phyloP scores from a whole-genome alignment of 1,139 yeast genomes.

The Candida sp. region DNA sequence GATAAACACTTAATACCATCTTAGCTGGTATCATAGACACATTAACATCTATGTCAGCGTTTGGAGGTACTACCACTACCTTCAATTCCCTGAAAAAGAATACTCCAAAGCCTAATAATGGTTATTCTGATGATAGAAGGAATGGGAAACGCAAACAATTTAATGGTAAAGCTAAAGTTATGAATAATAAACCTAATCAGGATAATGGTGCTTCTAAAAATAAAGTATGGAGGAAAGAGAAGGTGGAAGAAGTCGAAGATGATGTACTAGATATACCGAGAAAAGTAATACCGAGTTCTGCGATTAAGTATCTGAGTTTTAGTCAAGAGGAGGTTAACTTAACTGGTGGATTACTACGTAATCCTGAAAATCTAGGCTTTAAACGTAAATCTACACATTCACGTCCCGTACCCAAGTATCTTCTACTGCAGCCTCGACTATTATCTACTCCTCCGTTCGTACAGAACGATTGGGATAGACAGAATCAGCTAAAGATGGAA shows the following conservation, averaged over 20 bases:
- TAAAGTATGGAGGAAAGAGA: constrained; percentile 1
- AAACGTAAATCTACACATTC: constrained; percentile 9
- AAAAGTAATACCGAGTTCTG: constrained; percentile 19
- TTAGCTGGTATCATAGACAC: too few relatives aligned
- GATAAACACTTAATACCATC: too few relatives aligned
- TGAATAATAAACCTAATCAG: constrained; percentile 6
- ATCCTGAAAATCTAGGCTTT: constrained; percentile 32
- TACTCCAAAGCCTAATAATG: constrained; percentile 4
- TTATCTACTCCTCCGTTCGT: constrained; percentile 31
- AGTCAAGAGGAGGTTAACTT: constrained; percentile 16
- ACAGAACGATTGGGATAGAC: constrained; percentile 39
- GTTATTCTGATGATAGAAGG: constrained; percentile 17
- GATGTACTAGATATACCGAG: constrained; percentile 17
- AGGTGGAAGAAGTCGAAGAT: constrained; percentile 1
- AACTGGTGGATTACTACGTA: constrained; percentile 26
- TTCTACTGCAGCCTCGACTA: constrained; percentile 34
- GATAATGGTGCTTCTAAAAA: constrained; percentile 6
- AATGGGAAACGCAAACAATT: constrained; percentile 10
- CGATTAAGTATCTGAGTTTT: constrained; percentile 18
- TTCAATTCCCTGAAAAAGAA: constrained; percentile 3
- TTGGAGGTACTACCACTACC: constrained; percentile 13
- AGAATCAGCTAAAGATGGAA: constrained; percentile 39
- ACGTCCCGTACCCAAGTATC: constrained; percentile 36
- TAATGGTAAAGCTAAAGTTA: not conserved
- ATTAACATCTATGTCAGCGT: constrained; percentile 17